Base-by-base conservation (phyloP, 2,329 filamentous ascomycete species). In the Calonectria ilicicola region DNA sequence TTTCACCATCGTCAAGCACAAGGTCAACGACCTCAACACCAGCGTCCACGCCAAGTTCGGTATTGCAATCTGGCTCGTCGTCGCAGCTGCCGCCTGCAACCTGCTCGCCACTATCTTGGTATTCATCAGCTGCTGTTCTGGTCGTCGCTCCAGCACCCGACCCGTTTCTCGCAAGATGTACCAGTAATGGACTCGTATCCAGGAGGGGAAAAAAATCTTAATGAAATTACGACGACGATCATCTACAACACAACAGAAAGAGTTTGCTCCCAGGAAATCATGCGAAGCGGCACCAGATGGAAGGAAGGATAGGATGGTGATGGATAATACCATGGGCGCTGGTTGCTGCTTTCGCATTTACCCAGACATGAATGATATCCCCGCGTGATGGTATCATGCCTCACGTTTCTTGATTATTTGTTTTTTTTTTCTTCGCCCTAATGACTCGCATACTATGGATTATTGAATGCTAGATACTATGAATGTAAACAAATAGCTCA, bases 101-200 rank as follows among this genome's bases (percentile, higher is more conserved):
- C 86, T 93, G 65, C 70, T 92, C 29, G 91, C 87, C 10, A 87
- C 88, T 23, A 73, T 91, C 66, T 76, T 93, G 63, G 87, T 93
- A 69, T 88, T 93, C 77, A 84, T 92, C 76, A 90, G 90, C 8
- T 93, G 91, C 87, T 92, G 88, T 83, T 87, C 86, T 67, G 84
- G 86, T 10, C 84, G 86, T 14, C 84, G 89, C n/a, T 76, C 83
- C 72, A 80, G 82, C 47, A 83, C 84, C 60, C 72, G 60, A 35
- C 75, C 73, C 27, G 76, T 75, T 72, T 73, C 70, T 47, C 76
- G 70, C 74, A 82, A 82, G 76, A 82, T 81, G 77, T 81, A 77
- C 72, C 73, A 72, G 66, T 66, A 76, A 62, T 73, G 72, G 44
- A 47, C 35, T 62, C 71, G 72, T 47, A 73, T 74, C 44, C 75